phyloP scores from a whole-genome alignment of 169 alveolate genomes.

The Plasmodium blacklocki region DNA sequence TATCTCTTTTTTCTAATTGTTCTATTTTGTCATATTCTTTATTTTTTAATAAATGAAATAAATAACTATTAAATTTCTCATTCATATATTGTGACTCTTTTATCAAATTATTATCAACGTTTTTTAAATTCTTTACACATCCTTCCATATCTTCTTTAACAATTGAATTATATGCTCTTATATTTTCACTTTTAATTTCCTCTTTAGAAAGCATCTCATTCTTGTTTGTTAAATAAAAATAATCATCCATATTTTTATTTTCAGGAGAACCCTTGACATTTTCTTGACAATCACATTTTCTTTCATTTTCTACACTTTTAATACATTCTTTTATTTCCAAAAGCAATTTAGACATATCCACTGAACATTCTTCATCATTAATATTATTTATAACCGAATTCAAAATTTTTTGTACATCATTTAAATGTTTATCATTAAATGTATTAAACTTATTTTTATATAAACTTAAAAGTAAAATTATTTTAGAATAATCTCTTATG shows the following conservation, averaged over 20 bases:
- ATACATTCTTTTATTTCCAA: constrained; percentile 57
- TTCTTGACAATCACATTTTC: constrained; percentile 17
- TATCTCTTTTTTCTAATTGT: constrained; percentile 66
- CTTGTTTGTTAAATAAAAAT: not conserved
- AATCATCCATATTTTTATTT: not conserved
- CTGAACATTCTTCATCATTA: constrained; percentile 11
- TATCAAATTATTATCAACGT: constrained; percentile 17
- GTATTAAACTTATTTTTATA: constrained; percentile 40
- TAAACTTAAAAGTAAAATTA: constrained; percentile 39
- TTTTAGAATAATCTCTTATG: constrained; percentile 61
- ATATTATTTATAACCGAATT: constrained; percentile 48
- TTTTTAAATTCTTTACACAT: constrained; percentile 1
- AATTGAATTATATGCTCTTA: not conserved
- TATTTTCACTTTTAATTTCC: constrained; percentile 26
- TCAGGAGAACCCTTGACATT: constrained; percentile 5
- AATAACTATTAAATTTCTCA: constrained; percentile 40
- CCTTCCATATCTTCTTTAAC: constrained; percentile 6
- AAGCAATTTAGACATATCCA: constrained; percentile 29
- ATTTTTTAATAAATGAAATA: constrained; percentile 46
- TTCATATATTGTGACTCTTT: constrained; percentile 27
- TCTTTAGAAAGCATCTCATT: constrained; percentile 16
- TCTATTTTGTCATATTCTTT: constrained; percentile 69
- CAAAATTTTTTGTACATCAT: constrained; percentile 37
- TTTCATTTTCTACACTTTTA: constrained; percentile 58
- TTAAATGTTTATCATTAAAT: constrained; percentile 32